Evolutionary conservation across 306 rosid species (phyloP).

Genomic region (Astragalus membranaceus): DNA sequence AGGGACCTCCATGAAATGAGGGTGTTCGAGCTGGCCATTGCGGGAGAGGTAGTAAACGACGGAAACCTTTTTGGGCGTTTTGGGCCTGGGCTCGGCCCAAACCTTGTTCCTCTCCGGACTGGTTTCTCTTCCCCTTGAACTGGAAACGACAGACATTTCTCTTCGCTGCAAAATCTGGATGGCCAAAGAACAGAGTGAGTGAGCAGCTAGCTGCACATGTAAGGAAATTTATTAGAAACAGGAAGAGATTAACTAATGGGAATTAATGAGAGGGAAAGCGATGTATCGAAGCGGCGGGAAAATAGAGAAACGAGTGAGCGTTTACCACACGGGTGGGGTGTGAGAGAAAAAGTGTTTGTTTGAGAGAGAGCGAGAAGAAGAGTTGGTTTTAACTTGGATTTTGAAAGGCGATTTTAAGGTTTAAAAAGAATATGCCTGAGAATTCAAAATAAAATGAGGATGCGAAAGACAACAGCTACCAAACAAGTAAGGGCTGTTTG

Average conservation of each 20-base stretch:
- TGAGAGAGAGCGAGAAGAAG: not conserved
- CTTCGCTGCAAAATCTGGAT: slow-evolving; percentile 1
- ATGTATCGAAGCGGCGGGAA: slow-evolving; percentile 21
- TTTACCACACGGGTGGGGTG: not conserved
- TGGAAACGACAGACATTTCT: slow-evolving; percentile 55
- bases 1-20: slow-evolving; percentile 95
- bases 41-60: slow-evolving; percentile 86
- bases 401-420: slow-evolving; percentile 1
- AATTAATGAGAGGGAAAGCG: slow-evolving; percentile 10
- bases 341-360: not conserved
- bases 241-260: not conserved
- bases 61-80: slow-evolving; percentile 44
- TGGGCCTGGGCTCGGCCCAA: slow-evolving; percentile 68
- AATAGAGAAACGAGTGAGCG: not conserved
- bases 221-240: not conserved
- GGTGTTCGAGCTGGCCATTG: slow-evolving; percentile 91
- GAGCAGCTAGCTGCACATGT: not conserved
- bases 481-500: slow-evolving; percentile 59
- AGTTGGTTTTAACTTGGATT: not conserved
- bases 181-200: not conserved
- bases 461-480: slow-evolving; percentile 83
- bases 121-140: slow-evolving; percentile 42
- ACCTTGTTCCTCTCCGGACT: slow-evolving; percentile 76
- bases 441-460: slow-evolving; percentile 53
- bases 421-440: not conserved